A percentile compares a stretch with the other conserved stretches of the same genome.
phyloP scores from a whole-genome alignment of 306 rosid species.

The Prunus mume region DNA sequence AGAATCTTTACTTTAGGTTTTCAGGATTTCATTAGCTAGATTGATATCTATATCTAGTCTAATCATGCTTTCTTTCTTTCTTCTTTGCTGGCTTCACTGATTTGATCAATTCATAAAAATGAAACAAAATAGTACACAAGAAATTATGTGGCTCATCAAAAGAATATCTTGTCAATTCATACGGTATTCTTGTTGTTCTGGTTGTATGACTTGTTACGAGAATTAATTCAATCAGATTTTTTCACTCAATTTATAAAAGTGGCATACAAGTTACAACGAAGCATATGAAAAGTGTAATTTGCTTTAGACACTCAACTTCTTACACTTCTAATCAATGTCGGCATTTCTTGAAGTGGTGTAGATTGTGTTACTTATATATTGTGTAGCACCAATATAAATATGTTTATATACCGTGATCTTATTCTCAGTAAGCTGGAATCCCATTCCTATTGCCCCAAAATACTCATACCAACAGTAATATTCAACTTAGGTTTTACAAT shows the following conservation, averaged over 20 bases:
- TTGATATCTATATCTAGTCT: not conserved
- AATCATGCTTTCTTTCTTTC: not conserved
- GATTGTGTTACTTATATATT: too few species aligned
- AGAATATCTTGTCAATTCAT: not conserved
- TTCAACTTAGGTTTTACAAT: not conserved
- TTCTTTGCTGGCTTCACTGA: not conserved
- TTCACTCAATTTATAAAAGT: not conserved
- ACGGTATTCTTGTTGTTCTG: not conserved
- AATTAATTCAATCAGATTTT: not conserved
- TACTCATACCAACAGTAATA: not conserved
- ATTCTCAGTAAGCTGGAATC: too few species aligned
- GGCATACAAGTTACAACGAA: too few species aligned
- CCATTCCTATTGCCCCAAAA: too few species aligned
- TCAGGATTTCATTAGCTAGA: not conserved
- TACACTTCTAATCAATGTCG: too few species aligned
- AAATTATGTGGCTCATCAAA: not conserved
- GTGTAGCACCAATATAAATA: too few species aligned
- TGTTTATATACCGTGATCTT: too few species aligned
- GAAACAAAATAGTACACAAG: not conserved
- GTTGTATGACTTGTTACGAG: not conserved
- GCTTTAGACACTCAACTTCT: too few species aligned
- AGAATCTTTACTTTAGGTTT: not conserved
- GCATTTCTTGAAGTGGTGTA: accelerated
- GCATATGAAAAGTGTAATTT: too few species aligned
- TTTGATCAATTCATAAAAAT: not conserved